phyloP scores from a whole-genome alignment of 305 asterid species.

The Fraxinus ornus region DNA sequence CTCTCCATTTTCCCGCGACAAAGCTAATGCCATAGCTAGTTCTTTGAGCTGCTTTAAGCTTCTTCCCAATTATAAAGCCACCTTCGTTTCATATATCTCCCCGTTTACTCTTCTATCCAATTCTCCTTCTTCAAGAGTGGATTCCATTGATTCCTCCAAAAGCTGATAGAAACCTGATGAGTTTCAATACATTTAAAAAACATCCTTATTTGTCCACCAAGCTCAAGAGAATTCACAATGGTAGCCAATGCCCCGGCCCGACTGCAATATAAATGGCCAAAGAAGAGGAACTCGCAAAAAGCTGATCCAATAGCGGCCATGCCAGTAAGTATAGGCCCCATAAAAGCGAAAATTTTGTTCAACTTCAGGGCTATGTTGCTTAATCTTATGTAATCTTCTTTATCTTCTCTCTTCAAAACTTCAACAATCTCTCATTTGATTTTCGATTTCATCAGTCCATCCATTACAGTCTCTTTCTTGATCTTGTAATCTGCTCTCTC shows the following conservation, averaged over 20 bases:
- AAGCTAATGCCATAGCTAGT: slow-evolving; percentile 27
- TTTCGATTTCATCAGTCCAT: slow-evolving; percentile 36
- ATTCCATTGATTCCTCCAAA: slow-evolving; percentile 37
- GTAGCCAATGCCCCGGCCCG: slow-evolving; percentile 33
- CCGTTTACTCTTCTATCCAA: slow-evolving; percentile 37
- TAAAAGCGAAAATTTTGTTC: slow-evolving; percentile 37
- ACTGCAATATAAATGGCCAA: slow-evolving; percentile 23
- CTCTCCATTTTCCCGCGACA: slow-evolving; percentile 12
- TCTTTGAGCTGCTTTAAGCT: slow-evolving; percentile 39
- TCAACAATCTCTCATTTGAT: slow-evolving; percentile 36
- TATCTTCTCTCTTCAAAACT: slow-evolving; percentile 35
- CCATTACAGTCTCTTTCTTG: slow-evolving; percentile 20
- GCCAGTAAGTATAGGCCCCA: slow-evolving; percentile 43
- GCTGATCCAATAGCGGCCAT: slow-evolving; percentile 39
- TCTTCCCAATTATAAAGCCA: slow-evolving; percentile 46
- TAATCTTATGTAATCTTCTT: slow-evolving; percentile 37
- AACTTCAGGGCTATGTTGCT: slow-evolving; percentile 40
- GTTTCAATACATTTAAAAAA: slow-evolving; percentile 41
- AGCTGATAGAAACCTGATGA: slow-evolving; percentile 36
- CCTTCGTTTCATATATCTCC: slow-evolving; percentile 45
- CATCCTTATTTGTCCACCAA: slow-evolving; percentile 48
- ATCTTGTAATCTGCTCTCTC: not conserved
- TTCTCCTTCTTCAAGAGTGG: slow-evolving; percentile 20
- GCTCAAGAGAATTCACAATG: slow-evolving; percentile 33
- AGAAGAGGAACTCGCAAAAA: slow-evolving; percentile 19